phyloP scores from a whole-genome alignment of 148 eudicot species.

The Polygonum aviculare region DNA sequence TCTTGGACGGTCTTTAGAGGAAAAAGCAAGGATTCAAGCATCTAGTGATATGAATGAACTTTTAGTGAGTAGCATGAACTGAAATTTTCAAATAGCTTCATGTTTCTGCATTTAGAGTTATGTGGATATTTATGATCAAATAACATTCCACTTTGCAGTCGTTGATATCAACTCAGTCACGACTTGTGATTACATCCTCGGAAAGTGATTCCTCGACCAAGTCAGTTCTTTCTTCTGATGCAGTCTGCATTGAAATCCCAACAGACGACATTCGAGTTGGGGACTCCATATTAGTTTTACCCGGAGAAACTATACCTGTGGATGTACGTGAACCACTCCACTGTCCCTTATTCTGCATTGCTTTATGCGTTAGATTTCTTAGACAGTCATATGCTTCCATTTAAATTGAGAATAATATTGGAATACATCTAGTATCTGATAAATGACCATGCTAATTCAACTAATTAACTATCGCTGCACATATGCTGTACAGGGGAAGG shows the following conservation, averaged over 20 bases:
- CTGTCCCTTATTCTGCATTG: background rate
- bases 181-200: slow-evolving; percentile 76
- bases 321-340: slow-evolving; percentile 46
- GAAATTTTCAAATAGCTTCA: background rate
- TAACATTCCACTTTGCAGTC: slow-evolving; percentile 44
- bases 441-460: background rate
- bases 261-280: slow-evolving; percentile 86
- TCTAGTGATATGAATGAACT: slow-evolving; percentile 96
- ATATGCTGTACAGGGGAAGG: slow-evolving; percentile 54
- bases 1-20: slow-evolving; percentile 85
- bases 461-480: background rate
- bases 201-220: slow-evolving; percentile 41
- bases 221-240: slow-evolving; percentile 63
- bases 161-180: slow-evolving; percentile 69
- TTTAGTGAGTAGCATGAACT: slow-evolving; percentile 38
- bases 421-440: background rate
- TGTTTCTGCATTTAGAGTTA: background rate
- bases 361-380: background rate
- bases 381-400: background rate
- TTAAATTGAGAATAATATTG: background rate
- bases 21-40: slow-evolving; percentile 78
- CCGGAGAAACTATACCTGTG: slow-evolving; percentile 92
- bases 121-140: slow-evolving; percentile 14
- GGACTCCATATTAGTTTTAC: slow-evolving; percentile 77
- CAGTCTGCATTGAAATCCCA: slow-evolving; percentile 77